Percentiles rank a stretch among this genome's conserved stretches.
These are phyloP conservation scores for Fusarium begoniae DNA, from an alignment of 2,329 filamentous ascomycete genomes.

Conservation along the genomic window DNA sequence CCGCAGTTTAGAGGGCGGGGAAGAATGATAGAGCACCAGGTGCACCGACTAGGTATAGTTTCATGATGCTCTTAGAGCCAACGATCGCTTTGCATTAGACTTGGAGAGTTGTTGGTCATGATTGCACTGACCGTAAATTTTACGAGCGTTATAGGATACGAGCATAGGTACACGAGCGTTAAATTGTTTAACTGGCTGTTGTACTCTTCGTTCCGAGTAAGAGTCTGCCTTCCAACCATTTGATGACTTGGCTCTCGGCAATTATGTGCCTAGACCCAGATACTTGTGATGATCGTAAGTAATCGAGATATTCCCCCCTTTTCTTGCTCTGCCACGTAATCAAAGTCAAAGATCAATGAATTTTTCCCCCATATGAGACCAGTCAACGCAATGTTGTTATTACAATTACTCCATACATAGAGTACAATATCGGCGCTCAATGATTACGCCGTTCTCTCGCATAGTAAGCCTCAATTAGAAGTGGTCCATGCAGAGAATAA, in stretches of 20 bases:
- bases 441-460: background rate
- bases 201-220: background rate
- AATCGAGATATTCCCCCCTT: background rate
- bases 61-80: constrained; percentile 37
- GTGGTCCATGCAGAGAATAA: background rate
- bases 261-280: constrained; percentile 15
- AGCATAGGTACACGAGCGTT: background rate
- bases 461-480: background rate
- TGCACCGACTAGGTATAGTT: constrained; percentile 20
- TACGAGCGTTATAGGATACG: background rate
- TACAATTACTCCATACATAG: background rate
- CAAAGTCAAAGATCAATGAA: background rate
- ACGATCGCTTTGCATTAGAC: background rate
- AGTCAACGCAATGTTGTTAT: background rate
- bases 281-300: background rate
- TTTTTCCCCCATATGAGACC: background rate
- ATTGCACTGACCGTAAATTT: constrained; percentile 7
- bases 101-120: background rate
- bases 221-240: background rate
- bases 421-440: background rate
- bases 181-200: background rate
- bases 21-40: constrained; percentile 4
- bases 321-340: background rate
- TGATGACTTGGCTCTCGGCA: constrained; percentile 27
- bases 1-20: constrained; percentile 30